A percentile compares a stretch with the other conserved stretches of the same genome.
These are phyloP conservation scores for Ogataea nonfermentans DNA, from an alignment of 805 yeast species.

Conservation along the genomic window DNA sequence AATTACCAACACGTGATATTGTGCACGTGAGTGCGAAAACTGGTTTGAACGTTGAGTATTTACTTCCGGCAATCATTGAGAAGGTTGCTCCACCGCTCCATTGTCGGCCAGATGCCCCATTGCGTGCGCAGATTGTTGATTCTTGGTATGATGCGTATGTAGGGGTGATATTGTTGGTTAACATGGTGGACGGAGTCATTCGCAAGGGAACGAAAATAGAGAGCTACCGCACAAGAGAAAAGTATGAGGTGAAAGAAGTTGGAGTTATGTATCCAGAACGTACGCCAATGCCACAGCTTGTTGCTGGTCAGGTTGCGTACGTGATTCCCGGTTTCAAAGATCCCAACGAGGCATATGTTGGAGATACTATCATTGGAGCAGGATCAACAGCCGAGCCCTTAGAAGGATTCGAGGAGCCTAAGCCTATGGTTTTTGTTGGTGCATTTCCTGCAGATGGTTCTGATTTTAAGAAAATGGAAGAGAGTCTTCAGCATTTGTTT, in stretches of 20 bases:
- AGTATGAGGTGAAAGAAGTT: conserved; percentile 86
- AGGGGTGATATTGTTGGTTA: conserved; percentile 84
- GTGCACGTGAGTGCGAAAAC: conserved; percentile 90
- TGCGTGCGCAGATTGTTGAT: conserved; percentile 83
- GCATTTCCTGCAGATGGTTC: conserved; percentile 96
- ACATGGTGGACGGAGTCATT: conserved; percentile 80
- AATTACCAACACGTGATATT: conserved; percentile 68
- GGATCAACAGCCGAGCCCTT: conserved; percentile 67
- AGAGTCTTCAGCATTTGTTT: conserved; percentile 82
- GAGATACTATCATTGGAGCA: conserved; percentile 78
- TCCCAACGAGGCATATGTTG: conserved; percentile 81
- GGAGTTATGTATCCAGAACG: conserved; percentile 96
- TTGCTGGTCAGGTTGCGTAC: conserved; percentile 94
- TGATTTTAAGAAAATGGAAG: conserved; percentile 86
- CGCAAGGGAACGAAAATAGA: conserved; percentile 71
- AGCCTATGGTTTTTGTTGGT: conserved; percentile 98
- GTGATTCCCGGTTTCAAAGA: conserved; percentile 93
- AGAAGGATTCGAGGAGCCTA: conserved; percentile 94
- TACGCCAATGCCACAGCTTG: conserved; percentile 56
- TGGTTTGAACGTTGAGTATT: conserved; percentile 71
- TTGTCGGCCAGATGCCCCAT: conserved; percentile 52
- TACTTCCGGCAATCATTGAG: conserved; percentile 80
- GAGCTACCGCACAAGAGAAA: conserved; percentile 72
- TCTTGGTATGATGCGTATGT: conserved; percentile 95
- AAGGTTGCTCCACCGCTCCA: conserved; percentile 57